phyloP scores from a whole-genome alignment of 169 alveolate genomes.

The Babesia ovis region DNA sequence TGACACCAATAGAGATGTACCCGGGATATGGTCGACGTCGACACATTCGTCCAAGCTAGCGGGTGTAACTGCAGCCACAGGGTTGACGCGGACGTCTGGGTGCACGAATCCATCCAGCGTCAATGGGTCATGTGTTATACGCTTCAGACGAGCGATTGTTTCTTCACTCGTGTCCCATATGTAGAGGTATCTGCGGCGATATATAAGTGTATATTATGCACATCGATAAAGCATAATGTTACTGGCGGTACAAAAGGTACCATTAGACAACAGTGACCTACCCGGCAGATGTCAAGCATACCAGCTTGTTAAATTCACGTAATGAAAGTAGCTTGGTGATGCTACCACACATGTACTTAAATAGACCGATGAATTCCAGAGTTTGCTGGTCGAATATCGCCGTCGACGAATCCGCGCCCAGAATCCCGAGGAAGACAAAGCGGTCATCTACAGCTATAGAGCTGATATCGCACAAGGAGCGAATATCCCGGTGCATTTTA shows the following conservation, averaged over 20 bases:
- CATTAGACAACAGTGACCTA: too few relatives aligned
- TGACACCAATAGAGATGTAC: not conserved
- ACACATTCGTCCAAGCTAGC: constrained; percentile 6
- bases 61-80: constrained; percentile 21
- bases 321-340: constrained; percentile 6
- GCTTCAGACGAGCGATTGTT: constrained; percentile 15
- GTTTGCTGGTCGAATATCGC: constrained; percentile 20
- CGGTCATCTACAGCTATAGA: constrained; percentile 31
- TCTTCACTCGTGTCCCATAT: constrained; percentile 56
- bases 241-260: too few relatives aligned
- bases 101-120: constrained; percentile 50
- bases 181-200: constrained; percentile 30
- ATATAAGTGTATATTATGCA: not conserved
- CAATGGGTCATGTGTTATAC: constrained; percentile 44
- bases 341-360: constrained; percentile 40
- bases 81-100: constrained; percentile 26
- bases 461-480: constrained; percentile 2
- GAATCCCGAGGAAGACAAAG: constrained; percentile 41
- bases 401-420: constrained; percentile 27
- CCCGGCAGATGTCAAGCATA: constrained; percentile 58
- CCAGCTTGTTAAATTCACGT: constrained; percentile 19
- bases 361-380: constrained; percentile 32
- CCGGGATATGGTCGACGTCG: constrained; percentile 37
- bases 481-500: constrained; percentile 17
- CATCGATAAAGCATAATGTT: too few relatives aligned